Base-by-base conservation (phyloP, 2,329 filamentous ascomycete genomes). In the Emergomyces pasteurianus region DNA sequence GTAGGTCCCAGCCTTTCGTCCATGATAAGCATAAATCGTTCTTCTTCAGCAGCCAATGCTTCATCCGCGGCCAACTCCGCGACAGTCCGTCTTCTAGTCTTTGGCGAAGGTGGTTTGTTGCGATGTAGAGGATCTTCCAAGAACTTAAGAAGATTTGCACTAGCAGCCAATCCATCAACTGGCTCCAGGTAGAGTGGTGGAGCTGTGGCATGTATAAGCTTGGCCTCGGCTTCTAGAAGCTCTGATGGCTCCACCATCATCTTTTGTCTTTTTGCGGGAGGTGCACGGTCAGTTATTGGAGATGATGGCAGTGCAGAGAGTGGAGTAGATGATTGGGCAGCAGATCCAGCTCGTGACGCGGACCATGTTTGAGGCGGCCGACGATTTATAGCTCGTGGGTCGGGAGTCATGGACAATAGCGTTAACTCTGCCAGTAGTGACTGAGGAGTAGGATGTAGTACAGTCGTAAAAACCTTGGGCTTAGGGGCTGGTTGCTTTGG, bases 21-120 rank as follows among this genome's bases (percentile, higher is more conserved):
- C 75, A 92, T 85, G 26, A 90, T 86, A 58, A 97, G 86, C 90
- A 99, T 94, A 66, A 90, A 95, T 54, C 90, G 84, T 74, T 99
- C 92, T 65, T 90, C 86, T 62, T 91, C 89, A 26, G 92, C 92
- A 0, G 91, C 90, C 62, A 90, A 81, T 0, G 94, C 92, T 75
- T 99, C 92, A 70, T 99, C 94, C 8, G 92, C 92, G 9, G 90
- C 94, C 78, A 97, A 85, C 71, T 99, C 92, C 9, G 94, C 94
- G 21, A 95, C 87, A 0, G 94, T 99, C 64, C 92, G 86, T 80
- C 99, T 97, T 61, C 94, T 82, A 8, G 86, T 87, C 79, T 96
- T 96, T 2, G 91, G 91, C 63, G 88, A 83, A 0, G 94, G 92
- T 10, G 90, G 86, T 50, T 84, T 79, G 57, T 87, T 83, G 36